Percentiles rank a stretch among this genome's conserved stretches.
Evolutionary conservation across 2,329 filamentous ascomycete species (phyloP).

Genomic region (Hirsutella minnesotensis): DNA sequence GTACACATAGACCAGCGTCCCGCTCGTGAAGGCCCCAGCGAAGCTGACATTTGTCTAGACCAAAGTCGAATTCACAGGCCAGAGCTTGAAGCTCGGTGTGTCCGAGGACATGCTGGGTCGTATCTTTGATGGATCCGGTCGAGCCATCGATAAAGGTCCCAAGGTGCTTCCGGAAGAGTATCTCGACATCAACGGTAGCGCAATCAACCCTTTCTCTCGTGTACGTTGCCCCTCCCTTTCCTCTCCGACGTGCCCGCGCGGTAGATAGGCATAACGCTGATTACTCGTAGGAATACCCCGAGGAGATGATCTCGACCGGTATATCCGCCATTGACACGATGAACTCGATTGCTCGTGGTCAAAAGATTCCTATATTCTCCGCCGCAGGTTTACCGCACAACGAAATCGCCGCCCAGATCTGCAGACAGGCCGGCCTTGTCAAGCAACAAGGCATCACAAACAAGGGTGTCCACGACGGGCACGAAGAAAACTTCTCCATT

Average conservation of each 20-base stretch:
- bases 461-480: constrained; percentile 91
- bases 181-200: constrained; percentile 96
- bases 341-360: constrained; percentile 94
- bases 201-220: constrained; percentile 96
- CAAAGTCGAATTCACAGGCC: constrained; percentile 91
- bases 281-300: constrained; percentile 91
- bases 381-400: constrained; percentile 97
- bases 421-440: constrained; percentile 89
- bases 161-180: constrained; percentile 98
- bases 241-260: too few species aligned
- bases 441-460: constrained; percentile 65
- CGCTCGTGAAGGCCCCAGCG: background rate
- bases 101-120: constrained; percentile 99
- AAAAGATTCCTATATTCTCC: constrained; percentile 99
- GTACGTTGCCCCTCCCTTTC: constrained; percentile 46
- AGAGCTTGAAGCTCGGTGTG: constrained; percentile 96
- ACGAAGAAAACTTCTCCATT: constrained; percentile 99
- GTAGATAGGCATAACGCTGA: too few species aligned
- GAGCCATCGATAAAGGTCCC: constrained; percentile 96
- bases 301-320: constrained; percentile 99
- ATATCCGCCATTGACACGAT: constrained; percentile 99
- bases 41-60: constrained; percentile 45
- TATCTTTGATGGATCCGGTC: constrained; percentile 95
- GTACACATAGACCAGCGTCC: constrained; percentile 28
- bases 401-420: constrained; percentile 98